Evolutionary conservation across 2,329 filamentous ascomycete genomes (phyloP).

Genomic region (Aureobasidium subglaciale): DNA sequence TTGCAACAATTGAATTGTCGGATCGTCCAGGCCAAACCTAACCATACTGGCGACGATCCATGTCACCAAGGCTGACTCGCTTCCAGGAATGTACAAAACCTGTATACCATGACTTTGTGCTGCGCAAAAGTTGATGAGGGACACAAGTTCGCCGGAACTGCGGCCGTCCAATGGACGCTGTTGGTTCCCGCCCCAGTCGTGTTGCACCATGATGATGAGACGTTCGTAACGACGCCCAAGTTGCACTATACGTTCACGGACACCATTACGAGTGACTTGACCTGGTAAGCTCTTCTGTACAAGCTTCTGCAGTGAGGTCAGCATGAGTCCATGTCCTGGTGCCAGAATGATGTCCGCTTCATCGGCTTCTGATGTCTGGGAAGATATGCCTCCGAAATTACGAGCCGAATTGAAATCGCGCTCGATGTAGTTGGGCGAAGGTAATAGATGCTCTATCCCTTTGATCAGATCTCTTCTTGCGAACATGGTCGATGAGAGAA

Average conservation of each 20-base stretch:
- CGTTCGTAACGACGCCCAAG: conserved; percentile 57
- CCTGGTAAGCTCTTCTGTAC: conserved; percentile 66
- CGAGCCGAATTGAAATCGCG: conserved; percentile 46
- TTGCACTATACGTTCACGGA: conserved; percentile 50
- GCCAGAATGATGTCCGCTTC: conserved; percentile 72
- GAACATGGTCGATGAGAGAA: conserved; percentile 46
- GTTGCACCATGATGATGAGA: conserved; percentile 61
- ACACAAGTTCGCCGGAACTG: conserved; percentile 28
- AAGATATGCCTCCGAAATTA: not conserved
- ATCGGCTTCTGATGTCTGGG: conserved; percentile 9
- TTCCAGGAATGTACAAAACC: conserved; percentile 34
- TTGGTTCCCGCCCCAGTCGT: conserved; percentile 21
- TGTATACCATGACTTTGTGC: conserved; percentile 33
- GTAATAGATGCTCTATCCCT: conserved; percentile 44
- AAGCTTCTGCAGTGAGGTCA: conserved; percentile 64
- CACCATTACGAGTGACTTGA: conserved; percentile 35
- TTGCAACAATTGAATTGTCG: conserved; percentile 26
- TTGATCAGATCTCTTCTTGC: conserved; percentile 42
- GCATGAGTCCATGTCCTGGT: conserved; percentile 59
- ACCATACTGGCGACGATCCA: conserved; percentile 31
- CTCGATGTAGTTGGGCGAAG: conserved; percentile 50
- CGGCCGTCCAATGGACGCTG: conserved; percentile 22
- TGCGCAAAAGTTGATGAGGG: conserved; percentile 38
- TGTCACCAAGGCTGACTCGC: conserved; percentile 33
- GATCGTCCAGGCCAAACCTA: conserved; percentile 23